These are phyloP conservation scores for Gossypium anomalum DNA, from an alignment of 345 rosid genomes.

Conservation along the genomic window DNA sequence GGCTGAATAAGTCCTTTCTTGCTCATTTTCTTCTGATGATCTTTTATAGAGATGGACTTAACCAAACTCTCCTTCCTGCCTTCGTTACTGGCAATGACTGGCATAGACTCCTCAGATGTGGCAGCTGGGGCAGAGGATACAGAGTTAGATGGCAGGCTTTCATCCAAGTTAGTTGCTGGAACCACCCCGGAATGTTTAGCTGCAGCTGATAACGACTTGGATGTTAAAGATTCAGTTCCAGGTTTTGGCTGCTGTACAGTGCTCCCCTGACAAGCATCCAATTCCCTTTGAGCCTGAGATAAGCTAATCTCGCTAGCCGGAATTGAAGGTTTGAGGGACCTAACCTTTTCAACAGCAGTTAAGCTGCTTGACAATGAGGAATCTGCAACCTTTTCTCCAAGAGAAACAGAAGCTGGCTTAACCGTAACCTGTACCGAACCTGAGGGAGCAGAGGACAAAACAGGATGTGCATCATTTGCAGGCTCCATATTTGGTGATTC, in stretches of 20 bases:
- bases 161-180: neutral
- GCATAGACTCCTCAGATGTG: slow-evolving; percentile 31
- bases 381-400: slow-evolving; percentile 36
- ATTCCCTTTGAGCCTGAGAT: slow-evolving; percentile 32
- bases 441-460: slow-evolving; percentile 31
- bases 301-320: slow-evolving; percentile 32
- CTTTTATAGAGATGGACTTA: slow-evolving; percentile 51
- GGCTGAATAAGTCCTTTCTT: slow-evolving; percentile 38
- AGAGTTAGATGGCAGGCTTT: slow-evolving; percentile 8
- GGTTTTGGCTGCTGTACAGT: slow-evolving; percentile 33
- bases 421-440: slow-evolving; percentile 44
- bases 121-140: slow-evolving; percentile 22
- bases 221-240: slow-evolving; percentile 30
- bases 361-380: slow-evolving; percentile 24
- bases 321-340: slow-evolving; percentile 33
- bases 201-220: slow-evolving; percentile 25
- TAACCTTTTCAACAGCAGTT: slow-evolving; percentile 39
- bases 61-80: slow-evolving; percentile 34
- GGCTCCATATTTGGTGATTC: slow-evolving; percentile 40
- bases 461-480: slow-evolving; percentile 35
- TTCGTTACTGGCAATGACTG: slow-evolving; percentile 25
- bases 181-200: slow-evolving; percentile 29
- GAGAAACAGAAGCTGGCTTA: slow-evolving; percentile 41
- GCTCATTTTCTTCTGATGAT: slow-evolving; percentile 38
- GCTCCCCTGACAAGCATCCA: slow-evolving; percentile 32